Evolutionary conservation across 2,329 filamentous ascomycete genomes (phyloP).

Genomic region (Exophiala dermatitidis): DNA sequence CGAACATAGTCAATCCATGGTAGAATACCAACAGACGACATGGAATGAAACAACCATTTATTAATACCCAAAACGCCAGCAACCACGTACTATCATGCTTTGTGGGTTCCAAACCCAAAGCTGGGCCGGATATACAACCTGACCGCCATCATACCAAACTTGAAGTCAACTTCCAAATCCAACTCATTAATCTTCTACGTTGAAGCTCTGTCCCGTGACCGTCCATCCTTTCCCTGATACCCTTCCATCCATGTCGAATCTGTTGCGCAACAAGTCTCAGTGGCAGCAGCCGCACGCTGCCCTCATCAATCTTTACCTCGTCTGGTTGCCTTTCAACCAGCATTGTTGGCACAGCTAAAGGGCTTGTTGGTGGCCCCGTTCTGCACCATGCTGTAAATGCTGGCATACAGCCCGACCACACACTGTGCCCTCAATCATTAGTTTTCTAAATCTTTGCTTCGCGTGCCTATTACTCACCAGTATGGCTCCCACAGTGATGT

Average conservation of each 20-base stretch:
- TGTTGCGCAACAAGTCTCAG: too few relatives aligned
- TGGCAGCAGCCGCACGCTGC: background rate
- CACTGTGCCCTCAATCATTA: slow-evolving; percentile 19
- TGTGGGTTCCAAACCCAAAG: too few relatives aligned
- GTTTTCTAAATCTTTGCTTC: background rate
- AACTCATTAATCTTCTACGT: background rate
- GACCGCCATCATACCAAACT: too few relatives aligned
- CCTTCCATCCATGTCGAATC: background rate
- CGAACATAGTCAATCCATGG: too few relatives aligned
- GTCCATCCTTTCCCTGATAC: background rate
- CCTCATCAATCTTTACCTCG: background rate
- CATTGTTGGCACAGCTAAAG: slow-evolving; percentile 7
- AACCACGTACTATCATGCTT: too few relatives aligned
- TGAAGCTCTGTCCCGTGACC: background rate
- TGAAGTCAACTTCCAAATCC: background rate
- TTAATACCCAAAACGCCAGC: too few relatives aligned
- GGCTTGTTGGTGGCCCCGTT: slow-evolving; percentile 14
- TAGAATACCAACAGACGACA: too few relatives aligned
- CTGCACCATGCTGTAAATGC: slow-evolving; percentile 24
- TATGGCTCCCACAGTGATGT: slow-evolving; percentile 15
- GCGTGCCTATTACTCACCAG: slow-evolving; percentile 14
- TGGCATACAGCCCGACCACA: slow-evolving; percentile 28
- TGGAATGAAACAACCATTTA: too few relatives aligned
- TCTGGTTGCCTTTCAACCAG: background rate
- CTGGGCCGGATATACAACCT: too few relatives aligned